Percentiles rank a stretch among this genome's conserved stretches.
phyloP scores from a whole-genome alignment of 768 basidiomycete genomes.

The Mycena leptocephala region DNA sequence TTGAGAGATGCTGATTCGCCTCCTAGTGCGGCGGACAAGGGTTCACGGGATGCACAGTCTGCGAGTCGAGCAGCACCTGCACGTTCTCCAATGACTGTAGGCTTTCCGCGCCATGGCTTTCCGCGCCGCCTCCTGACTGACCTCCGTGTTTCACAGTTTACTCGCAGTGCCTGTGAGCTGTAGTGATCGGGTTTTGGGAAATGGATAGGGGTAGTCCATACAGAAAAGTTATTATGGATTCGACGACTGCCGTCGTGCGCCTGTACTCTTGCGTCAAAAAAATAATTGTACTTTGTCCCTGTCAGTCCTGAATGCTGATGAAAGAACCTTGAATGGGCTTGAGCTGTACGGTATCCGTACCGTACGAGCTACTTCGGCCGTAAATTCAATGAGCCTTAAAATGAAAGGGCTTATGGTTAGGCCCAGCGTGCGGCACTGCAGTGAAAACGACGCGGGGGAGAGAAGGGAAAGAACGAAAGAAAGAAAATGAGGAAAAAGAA shows the following conservation, averaged over 20 bases:
- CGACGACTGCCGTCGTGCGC: conserved; percentile 7
- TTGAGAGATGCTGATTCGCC: conserved; percentile 12
- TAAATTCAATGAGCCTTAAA: not conserved
- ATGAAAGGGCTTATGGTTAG: conserved; percentile 3
- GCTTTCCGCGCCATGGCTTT: conserved; percentile 1
- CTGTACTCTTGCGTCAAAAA: conserved; percentile 13
- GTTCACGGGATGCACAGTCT: conserved; percentile 25
- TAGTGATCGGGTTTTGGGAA: conserved; percentile 5
- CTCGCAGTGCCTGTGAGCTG: conserved; percentile 18
- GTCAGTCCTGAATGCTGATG: conserved; percentile 10
- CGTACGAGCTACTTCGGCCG: not conserved
- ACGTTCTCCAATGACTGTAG: conserved; percentile 16
- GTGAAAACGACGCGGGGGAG: not conserved
- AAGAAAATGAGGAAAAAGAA: not conserved
- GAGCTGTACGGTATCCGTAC: not conserved
- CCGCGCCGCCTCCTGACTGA: conserved; percentile 2
- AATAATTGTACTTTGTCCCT: conserved; percentile 11
- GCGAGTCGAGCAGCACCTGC: conserved; percentile 18
- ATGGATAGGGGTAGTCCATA: conserved; percentile 19
- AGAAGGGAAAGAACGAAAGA: conserved; percentile 1
- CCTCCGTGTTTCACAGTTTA: conserved; percentile 15
- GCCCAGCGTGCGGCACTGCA: not conserved
- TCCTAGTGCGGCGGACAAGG: conserved; percentile 24
- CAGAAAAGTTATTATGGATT: conserved; percentile 14
- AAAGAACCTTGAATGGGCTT: conserved; percentile 6